Evolutionary conservation across 2,329 filamentous ascomycete genomes (phyloP).

Genomic region (Rhynchosporium agropyri): DNA sequence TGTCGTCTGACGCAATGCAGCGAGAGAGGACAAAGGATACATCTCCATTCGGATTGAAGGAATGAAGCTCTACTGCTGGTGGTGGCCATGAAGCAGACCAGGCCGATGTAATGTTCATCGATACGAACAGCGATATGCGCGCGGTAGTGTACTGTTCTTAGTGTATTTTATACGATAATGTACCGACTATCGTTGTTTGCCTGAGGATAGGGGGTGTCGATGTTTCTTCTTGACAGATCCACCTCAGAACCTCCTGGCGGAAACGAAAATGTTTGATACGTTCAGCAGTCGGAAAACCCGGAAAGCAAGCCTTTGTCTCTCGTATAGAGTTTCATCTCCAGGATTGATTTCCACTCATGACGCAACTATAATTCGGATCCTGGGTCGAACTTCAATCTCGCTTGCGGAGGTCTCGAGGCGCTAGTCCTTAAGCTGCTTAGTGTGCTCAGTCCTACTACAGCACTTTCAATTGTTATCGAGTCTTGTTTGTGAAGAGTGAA

Average conservation of each 20-base stretch:
- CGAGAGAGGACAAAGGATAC: neutral
- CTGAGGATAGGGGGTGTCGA: too few species aligned
- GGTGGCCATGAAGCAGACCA: neutral
- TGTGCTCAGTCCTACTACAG: neutral
- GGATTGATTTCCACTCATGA: neutral
- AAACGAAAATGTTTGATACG: neutral
- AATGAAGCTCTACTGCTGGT: neutral
- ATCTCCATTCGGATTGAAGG: conserved; percentile 9
- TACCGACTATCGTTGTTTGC: neutral
- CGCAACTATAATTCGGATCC: neutral
- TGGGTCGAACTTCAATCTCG: neutral
- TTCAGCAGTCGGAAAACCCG: neutral
- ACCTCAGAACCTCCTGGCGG: neutral
- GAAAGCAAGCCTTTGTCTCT: neutral
- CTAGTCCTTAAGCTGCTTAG: neutral
- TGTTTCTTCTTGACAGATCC: too few species aligned
- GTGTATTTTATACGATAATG: neutral
- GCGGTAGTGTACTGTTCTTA: too few species aligned
- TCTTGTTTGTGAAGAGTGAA: too few species aligned
- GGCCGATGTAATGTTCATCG: neutral
- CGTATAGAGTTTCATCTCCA: neutral
- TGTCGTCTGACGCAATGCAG: neutral
- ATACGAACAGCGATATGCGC: too few species aligned
- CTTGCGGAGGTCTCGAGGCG: neutral
- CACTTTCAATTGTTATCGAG: too few species aligned